Conservation (phyloP, 768 basidiomycete genomes). For the Psilocybe tampanensis region DNA sequence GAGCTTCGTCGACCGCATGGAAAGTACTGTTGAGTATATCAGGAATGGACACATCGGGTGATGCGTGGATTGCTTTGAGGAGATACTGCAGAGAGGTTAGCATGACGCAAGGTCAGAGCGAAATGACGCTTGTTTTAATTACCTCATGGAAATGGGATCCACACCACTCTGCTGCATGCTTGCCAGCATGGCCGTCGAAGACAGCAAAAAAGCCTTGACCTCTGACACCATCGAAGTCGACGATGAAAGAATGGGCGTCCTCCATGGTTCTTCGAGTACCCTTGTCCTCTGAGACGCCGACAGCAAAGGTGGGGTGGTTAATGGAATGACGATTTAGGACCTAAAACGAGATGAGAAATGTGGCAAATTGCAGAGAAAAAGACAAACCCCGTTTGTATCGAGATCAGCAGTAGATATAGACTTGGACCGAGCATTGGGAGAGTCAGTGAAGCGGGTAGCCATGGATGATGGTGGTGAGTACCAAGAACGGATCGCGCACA, state of each 20-base stretch:
- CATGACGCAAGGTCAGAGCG: neutral
- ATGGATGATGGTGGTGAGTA: conserved; percentile 15
- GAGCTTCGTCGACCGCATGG: conserved; percentile 83
- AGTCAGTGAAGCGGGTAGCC: conserved; percentile 50
- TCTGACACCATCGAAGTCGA: conserved; percentile 87
- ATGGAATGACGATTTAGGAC: conserved; percentile 76
- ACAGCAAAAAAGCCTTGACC: conserved; percentile 99
- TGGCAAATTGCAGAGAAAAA: neutral
- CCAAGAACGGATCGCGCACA: neutral
- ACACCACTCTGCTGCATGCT: conserved; percentile 99
- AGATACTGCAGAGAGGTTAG: conserved; percentile 51
- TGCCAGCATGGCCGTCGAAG: conserved; percentile 98
- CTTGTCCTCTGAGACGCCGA: conserved; percentile 84
- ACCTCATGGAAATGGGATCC: conserved; percentile 95
- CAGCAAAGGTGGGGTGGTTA: conserved; percentile 64
- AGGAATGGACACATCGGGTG: conserved; percentile 65
- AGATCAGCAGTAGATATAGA: conserved; percentile 77
- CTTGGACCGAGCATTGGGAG: conserved; percentile 80
- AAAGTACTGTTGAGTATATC: conserved; percentile 93
- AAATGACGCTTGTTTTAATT: conserved; percentile 8
- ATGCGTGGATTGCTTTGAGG: conserved; percentile 66
- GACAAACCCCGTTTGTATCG: conserved; percentile 76
- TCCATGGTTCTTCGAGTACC: conserved; percentile 94
- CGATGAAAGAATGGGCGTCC: conserved; percentile 94
- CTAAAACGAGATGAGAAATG: conserved; percentile 35